A percentile compares a stretch with the other conserved stretches of the same genome.
phyloP scores from a whole-genome alignment of 2,329 filamentous ascomycete species.

The Talaromyces piceae region DNA sequence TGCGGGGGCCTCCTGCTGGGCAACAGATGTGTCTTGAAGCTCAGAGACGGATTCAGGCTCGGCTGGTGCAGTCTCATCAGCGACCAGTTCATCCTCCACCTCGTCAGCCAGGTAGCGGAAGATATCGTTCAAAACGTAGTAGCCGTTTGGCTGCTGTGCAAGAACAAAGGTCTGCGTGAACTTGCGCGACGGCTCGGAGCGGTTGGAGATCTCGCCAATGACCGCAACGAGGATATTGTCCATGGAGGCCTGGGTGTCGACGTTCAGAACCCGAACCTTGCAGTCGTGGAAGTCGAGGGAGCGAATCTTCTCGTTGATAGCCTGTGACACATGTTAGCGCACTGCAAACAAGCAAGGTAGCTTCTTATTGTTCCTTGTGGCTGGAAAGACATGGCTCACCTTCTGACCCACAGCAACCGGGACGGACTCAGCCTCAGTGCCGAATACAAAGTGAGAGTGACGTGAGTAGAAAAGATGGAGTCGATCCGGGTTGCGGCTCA shows the following conservation, averaged over 20 bases:
- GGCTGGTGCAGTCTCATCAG: slow-evolving; percentile 30
- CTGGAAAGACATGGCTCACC: slow-evolving; percentile 47
- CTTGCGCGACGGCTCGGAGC: slow-evolving; percentile 81
- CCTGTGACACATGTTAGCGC: slow-evolving; percentile 45
- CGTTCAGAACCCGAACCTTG: slow-evolving; percentile 97
- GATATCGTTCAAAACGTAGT: slow-evolving; percentile 98
- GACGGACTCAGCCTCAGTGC: slow-evolving; percentile 81
- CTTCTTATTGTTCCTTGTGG: no score
- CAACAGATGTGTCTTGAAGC: slow-evolving; percentile 24
- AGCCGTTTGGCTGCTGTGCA: slow-evolving; percentile 89
- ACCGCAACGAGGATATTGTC: slow-evolving; percentile 96
- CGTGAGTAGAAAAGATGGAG: slow-evolving; percentile 96
- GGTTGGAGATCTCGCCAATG: slow-evolving; percentile 96
- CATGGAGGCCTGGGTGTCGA: slow-evolving; percentile 88
- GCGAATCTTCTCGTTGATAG: slow-evolving; percentile 91
- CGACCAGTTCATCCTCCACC: slow-evolving; percentile 51
- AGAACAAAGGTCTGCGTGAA: slow-evolving; percentile 98
- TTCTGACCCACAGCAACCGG: slow-evolving; percentile 79
- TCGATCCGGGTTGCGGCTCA: slow-evolving; percentile 90
- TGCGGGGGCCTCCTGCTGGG: slow-evolving; percentile 30
- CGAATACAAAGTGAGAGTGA: slow-evolving; percentile 88
- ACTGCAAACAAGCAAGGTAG: not conserved
- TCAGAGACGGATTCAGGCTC: slow-evolving; percentile 16
- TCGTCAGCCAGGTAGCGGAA: slow-evolving; percentile 88
- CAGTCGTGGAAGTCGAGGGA: slow-evolving; percentile 89